phyloP scores from a whole-genome alignment of 441 rosid species.

The Erodium texanum region DNA sequence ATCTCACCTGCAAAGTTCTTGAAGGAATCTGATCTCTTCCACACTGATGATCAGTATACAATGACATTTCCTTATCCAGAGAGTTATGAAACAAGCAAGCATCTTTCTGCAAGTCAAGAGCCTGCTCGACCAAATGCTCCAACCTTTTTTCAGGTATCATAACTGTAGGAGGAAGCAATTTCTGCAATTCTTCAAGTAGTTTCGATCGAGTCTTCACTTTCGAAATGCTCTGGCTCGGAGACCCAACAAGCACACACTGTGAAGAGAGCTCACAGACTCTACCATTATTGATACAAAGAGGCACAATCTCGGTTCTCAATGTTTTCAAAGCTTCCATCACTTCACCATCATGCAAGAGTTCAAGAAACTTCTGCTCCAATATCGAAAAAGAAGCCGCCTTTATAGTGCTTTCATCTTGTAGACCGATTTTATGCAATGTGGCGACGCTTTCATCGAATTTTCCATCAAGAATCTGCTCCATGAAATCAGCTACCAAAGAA shows the following conservation, averaged over 20 bases:
- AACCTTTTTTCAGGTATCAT: conserved; percentile 51
- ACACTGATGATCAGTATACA: conserved; percentile 55
- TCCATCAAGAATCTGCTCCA: conserved; percentile 42
- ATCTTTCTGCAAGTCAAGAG: conserved; percentile 37
- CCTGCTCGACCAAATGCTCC: conserved; percentile 62
- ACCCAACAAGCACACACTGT: conserved; percentile 17
- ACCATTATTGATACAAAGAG: conserved; percentile 29
- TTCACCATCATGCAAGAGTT: conserved; percentile 36
- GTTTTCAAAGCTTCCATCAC: conserved; percentile 43
- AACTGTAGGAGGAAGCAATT: conserved; percentile 47
- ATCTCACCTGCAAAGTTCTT: conserved; percentile 55
- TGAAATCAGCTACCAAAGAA: conserved; percentile 32
- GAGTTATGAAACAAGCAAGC: conserved; percentile 54
- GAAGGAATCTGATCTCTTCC: conserved; percentile 53
- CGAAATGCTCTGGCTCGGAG: conserved; percentile 19
- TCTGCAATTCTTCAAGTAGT: conserved; percentile 45
- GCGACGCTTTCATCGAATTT: conserved; percentile 43
- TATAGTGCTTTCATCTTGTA: conserved; percentile 31
- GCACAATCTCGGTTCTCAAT: conserved; percentile 49
- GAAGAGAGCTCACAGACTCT: conserved; percentile 40
- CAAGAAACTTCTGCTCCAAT: conserved; percentile 52
- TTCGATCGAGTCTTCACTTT: conserved; percentile 35
- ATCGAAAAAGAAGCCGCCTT: conserved; percentile 48
- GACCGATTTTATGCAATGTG: conserved; percentile 35
- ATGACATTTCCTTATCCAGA: conserved; percentile 40